Evolutionary conservation across 306 rosid genomes (phyloP).

Genomic region (Castanea crenata): DNA sequence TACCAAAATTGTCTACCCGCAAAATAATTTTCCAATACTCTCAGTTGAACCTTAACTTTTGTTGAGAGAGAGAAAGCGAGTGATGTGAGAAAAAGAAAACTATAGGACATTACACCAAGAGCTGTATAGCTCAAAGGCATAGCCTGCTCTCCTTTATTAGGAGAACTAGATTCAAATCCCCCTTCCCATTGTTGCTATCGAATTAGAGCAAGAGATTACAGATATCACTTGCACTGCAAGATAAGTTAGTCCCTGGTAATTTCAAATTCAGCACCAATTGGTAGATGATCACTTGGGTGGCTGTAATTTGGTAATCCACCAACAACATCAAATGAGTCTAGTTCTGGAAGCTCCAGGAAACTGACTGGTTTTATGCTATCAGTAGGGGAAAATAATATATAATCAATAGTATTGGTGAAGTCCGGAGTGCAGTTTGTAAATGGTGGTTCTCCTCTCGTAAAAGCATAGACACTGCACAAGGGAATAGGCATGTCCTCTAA

Average conservation of each 20-base stretch:
- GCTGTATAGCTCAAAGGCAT: no score
- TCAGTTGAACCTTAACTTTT: no score
- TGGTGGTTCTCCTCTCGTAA: constrained; percentile 12
- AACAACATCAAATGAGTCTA: constrained; percentile 49
- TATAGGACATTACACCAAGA: no score
- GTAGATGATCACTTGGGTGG: constrained; percentile 90
- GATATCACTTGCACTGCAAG: constrained; percentile 11
- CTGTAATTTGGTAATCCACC: constrained; percentile 79
- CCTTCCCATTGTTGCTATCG: no score
- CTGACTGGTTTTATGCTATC: constrained; percentile 62
- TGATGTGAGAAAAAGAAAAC: no score
- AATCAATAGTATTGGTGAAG: constrained; percentile 83
- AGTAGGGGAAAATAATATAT: constrained; percentile 63
- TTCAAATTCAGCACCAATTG: constrained; percentile 83
- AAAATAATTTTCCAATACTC: no score
- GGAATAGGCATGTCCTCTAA: constrained; percentile 63
- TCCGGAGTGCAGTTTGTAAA: constrained; percentile 42
- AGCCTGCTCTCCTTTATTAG: no score
- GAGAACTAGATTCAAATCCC: no score
- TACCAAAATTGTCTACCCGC: no score
- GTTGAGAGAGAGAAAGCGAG: no score
- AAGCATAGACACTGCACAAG: constrained; percentile 61
- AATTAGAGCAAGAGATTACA: constrained; percentile 8
- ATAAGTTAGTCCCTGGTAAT: constrained; percentile 33
- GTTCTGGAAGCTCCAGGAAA: constrained; percentile 75